Conservation (phyloP, 2,329 filamentous ascomycete species). For the Shiraia sp. region DNA sequence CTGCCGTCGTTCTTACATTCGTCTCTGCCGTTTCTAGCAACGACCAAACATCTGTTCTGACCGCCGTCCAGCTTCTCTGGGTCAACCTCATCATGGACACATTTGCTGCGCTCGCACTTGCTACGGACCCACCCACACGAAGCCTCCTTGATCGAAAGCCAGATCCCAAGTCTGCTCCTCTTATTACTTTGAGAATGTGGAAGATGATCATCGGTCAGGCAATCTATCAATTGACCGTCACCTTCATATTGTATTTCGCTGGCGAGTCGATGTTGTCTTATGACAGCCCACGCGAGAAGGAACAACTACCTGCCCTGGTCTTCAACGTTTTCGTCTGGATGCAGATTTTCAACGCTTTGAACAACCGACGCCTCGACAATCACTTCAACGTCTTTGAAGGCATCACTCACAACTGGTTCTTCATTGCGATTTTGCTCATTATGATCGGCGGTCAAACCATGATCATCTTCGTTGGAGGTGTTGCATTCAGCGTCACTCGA, state of each 20-base stretch:
- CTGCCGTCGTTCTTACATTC: slow-evolving; percentile 84
- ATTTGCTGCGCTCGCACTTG: slow-evolving; percentile 83
- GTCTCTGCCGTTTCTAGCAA: slow-evolving; percentile 77
- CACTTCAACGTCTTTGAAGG: slow-evolving; percentile 95
- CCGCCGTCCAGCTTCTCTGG: slow-evolving; percentile 90
- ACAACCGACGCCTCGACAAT: slow-evolving; percentile 94
- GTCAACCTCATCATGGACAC: slow-evolving; percentile 98
- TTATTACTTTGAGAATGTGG: slow-evolving; percentile 91
- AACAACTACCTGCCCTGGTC: slow-evolving; percentile 73
- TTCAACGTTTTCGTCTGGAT: slow-evolving; percentile 99
- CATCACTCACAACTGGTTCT: slow-evolving; percentile 82
- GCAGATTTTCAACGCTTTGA: slow-evolving; percentile 99
- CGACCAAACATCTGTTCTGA: slow-evolving; percentile 75
- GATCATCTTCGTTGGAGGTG: slow-evolving; percentile 85
- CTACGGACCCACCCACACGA: slow-evolving; percentile 85
- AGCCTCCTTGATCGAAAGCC: slow-evolving; percentile 81
- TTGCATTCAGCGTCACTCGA: slow-evolving; percentile 73
- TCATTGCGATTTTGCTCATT: slow-evolving; percentile 79
- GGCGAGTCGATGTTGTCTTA: slow-evolving; percentile 65
- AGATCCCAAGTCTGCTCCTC: slow-evolving; percentile 70
- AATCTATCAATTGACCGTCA: slow-evolving; percentile 79
- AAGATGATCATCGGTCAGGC: slow-evolving; percentile 98
- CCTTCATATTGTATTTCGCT: slow-evolving; percentile 83
- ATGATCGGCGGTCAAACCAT: slow-evolving; percentile 90
- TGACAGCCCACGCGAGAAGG: slow-evolving; percentile 49